Base-by-base conservation (phyloP, 768 basidiomycete species). In the Butyriboletus loyo region DNA sequence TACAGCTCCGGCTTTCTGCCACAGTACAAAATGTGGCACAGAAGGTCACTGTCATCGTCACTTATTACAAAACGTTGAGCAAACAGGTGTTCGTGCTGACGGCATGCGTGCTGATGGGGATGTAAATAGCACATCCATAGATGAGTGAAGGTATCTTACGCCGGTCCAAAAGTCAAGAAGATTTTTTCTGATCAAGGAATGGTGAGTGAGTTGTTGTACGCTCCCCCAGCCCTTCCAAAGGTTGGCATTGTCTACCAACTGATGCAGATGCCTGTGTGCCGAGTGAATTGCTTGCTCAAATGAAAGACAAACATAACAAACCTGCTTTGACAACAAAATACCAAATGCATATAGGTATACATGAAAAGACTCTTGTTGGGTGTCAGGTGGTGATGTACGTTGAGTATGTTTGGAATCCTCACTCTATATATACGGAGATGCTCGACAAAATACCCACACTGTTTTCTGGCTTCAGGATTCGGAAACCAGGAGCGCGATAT, bases 311-410 rank as follows among this genome's bases (percentile, higher is more conserved):
- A 30, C n/a, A 15, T 7, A 15, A 42, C 45, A 35, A 7, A 55
- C 66, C 47, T 13, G 43, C 49, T 7, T 19, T 14, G 7, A 39
- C 52, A 57, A 46, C 66, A 70, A 13, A 13, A 40, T n/a, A 37
- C 36, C 24, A 66, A 7, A 46, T 70, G 66, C 17, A 57, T 37
- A 40, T 58, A 70, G 4, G 54, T 56, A 32, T 70, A 44, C 52
- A 61, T 45, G 21, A 66, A 64, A 27, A 70, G 50, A 47, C 58
- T n/a, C 66, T 68, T 40, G 45, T 32, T 15, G 34, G 10, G 15
- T 7, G 46, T 67, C 45, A 63, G 50, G 28, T 22, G 30, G 39
- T 19, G 3, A n/a, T 15, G 19, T 25, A 31, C 2, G 10, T 17
- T 4, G 50, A 36, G 31, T 4, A 41, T 27, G 19, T 8, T 14